Base-by-base conservation (phyloP, 2,329 filamentous ascomycete genomes). In the Penicillium sp. region DNA sequence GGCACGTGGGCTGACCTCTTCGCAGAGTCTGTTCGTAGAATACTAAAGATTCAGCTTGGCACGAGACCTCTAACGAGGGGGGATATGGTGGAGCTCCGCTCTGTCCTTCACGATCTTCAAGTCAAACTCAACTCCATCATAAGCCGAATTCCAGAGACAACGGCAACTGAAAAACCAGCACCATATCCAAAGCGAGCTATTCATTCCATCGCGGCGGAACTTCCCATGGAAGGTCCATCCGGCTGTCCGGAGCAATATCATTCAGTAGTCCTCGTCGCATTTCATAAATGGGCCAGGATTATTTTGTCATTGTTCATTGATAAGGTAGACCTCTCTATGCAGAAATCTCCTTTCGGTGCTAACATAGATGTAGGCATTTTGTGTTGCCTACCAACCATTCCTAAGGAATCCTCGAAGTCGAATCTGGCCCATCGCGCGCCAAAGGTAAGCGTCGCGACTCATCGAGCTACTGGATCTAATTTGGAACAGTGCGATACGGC, bases 321-420 rank as follows among this genome's bases (percentile, higher is more conserved):
- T 50, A 78, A 77, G 64, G 69, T 77, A 31, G 21, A 57, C 25
- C 15, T 46, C 13, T 10, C 29, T 15, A 13, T 15, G 5, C 8
- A 13, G 3, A 34, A 25, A 2, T n/a, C 13, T 16, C 6, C 16
- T 29, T 29, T 7, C 27, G 37, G 4, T 12, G n/a, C 27, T 50
- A 18, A 48, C 23, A n/a, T 52, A 65, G 18, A 8, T n/a, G 5
- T 32, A 75, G 72, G 73, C 75, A 10, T 77, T 75, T 46, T 78
- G 76, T 55, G 73, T 79, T 50, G 75, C 75, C 16, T 79, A 79
- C 55, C 76, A 77, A 55, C 76, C 77, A 5, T 79, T 79, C 40
- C 63, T 79, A 18, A 79, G 78, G 57, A 79, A 79, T 52, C 73
- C 74, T 15, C 76, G 74, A 54, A 78, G 76, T 60, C 73, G 75